Evolutionary conservation across 495 filamentous ascomycete genomes (phyloP).

Genomic region (Penicillium mononematosum): DNA sequence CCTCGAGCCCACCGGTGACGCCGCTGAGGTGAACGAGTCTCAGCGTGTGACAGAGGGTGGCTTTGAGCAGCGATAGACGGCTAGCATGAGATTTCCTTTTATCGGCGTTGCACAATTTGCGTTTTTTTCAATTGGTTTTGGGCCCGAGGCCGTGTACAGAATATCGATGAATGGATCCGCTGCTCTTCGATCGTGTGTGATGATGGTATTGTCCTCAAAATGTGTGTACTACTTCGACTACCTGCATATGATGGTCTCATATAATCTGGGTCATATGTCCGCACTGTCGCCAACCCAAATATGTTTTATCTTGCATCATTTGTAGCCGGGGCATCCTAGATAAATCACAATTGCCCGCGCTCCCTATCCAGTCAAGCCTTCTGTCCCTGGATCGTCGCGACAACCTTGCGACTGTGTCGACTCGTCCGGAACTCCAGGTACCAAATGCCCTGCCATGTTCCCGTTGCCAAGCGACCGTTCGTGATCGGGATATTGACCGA

Average conservation of each 20-base stretch:
- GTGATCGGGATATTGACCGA: slow-evolving; percentile 86
- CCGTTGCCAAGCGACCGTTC: slow-evolving; percentile 72
- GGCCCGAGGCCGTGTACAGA: slow-evolving; percentile 38
- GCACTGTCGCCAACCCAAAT: background rate
- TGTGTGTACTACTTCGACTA: slow-evolving; percentile 28
- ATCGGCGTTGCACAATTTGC: slow-evolving; percentile 45
- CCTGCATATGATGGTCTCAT: slow-evolving; percentile 20
- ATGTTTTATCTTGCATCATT: slow-evolving; percentile 6
- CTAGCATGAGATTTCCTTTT: slow-evolving; percentile 35
- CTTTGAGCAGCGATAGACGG: slow-evolving; percentile 51
- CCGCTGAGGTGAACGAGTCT: slow-evolving; percentile 53
- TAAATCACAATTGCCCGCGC: slow-evolving; percentile 24
- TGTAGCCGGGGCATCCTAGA: background rate
- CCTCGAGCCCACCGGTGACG: slow-evolving; percentile 52
- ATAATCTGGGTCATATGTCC: slow-evolving; percentile 7
- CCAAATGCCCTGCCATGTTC: slow-evolving; percentile 85
- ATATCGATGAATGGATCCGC: slow-evolving; percentile 34
- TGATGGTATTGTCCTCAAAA: slow-evolving; percentile 14
- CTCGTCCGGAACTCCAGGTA: slow-evolving; percentile 83
- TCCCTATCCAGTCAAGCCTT: slow-evolving; percentile 54
- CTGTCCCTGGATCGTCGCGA: slow-evolving; percentile 94
- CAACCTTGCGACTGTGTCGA: slow-evolving; percentile 73
- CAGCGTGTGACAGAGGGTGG: slow-evolving; percentile 54
- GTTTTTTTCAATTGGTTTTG: slow-evolving; percentile 27
- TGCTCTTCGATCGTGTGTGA: slow-evolving; percentile 21